These are phyloP conservation scores for Punica granatum DNA, from an alignment of 345 rosid species.

Conservation along the genomic window DNA sequence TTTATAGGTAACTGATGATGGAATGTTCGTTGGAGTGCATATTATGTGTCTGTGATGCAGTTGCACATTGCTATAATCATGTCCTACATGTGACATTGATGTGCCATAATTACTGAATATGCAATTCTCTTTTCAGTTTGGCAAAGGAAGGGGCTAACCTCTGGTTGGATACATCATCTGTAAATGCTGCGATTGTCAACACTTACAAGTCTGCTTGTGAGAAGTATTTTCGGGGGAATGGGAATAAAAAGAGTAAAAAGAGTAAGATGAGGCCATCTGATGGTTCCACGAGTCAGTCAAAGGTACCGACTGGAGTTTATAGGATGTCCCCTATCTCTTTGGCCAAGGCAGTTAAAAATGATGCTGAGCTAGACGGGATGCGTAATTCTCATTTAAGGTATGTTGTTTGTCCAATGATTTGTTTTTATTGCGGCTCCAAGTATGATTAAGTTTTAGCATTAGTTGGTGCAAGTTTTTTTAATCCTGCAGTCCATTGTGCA, in stretches of 20 bases:
- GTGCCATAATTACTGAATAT: not conserved
- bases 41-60: not conserved
- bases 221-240: conserved; percentile 29
- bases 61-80: not conserved
- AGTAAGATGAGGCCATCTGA: conserved; percentile 16
- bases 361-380: conserved; percentile 85
- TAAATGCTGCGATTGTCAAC: conserved; percentile 71
- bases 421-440: not conserved
- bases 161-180: conserved; percentile 79
- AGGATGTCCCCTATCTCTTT: conserved; percentile 74
- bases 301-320: conserved; percentile 51
- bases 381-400: conserved; percentile 80
- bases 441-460: not conserved
- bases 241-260: conserved; percentile 25
- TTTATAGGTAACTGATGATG: not conserved
- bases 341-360: conserved; percentile 80
- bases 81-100: not conserved
- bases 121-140: conserved; percentile 37
- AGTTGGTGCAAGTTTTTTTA: not conserved
- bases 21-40: not conserved
- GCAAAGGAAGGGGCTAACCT: conserved; percentile 63
- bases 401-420: conserved; percentile 1
- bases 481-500: not conserved
- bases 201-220: conserved; percentile 62
- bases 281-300: conserved; percentile 28